These are phyloP conservation scores for Synchytrium microbalum DNA, from an alignment of 371 early-diverging fungal species.

Conservation along the genomic window DNA sequence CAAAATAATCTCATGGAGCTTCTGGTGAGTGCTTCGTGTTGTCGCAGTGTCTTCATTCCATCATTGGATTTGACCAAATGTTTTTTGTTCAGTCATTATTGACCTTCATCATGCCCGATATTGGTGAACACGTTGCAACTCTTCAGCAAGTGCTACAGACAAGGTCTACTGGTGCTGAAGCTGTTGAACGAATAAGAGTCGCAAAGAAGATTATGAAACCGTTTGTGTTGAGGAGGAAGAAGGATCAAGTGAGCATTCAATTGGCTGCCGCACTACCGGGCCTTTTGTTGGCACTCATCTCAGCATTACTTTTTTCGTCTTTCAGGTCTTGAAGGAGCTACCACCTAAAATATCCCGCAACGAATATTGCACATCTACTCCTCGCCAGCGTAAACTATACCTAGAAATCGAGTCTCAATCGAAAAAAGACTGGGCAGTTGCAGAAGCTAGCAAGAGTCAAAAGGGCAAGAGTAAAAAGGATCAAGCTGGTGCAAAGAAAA, in stretches of 20 bases:
- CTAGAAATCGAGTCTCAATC: constrained; percentile 11
- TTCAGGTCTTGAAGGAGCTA: constrained; percentile 57
- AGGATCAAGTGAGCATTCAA: constrained; percentile 39
- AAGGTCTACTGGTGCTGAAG: constrained; percentile 9
- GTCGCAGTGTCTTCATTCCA: background rate
- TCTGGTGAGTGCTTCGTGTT: constrained; percentile 14
- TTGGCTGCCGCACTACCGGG: constrained; percentile 4
- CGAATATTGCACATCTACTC: constrained; percentile 28
- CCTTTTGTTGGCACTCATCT: background rate
- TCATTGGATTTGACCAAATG: background rate
- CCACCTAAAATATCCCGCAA: constrained; percentile 51
- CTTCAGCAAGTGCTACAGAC: constrained; percentile 35
- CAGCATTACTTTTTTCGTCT: no score
- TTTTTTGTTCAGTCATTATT: constrained; percentile 59
- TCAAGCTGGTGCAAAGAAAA: constrained; percentile 1
- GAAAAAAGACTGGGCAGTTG: background rate
- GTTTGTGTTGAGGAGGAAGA: constrained; percentile 68
- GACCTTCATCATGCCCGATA: constrained; percentile 84
- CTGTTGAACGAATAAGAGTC: constrained; percentile 47
- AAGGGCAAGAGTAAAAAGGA: constrained; percentile 1
- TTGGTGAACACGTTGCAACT: constrained; percentile 45
- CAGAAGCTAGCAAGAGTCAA: constrained; percentile 4
- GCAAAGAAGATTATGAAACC: constrained; percentile 73
- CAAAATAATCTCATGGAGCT: constrained; percentile 79
- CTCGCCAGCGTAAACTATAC: constrained; percentile 21